Evolutionary conservation across 495 filamentous ascomycete species (phyloP).

Genomic region (Chaetomidium leptoderma): DNA sequence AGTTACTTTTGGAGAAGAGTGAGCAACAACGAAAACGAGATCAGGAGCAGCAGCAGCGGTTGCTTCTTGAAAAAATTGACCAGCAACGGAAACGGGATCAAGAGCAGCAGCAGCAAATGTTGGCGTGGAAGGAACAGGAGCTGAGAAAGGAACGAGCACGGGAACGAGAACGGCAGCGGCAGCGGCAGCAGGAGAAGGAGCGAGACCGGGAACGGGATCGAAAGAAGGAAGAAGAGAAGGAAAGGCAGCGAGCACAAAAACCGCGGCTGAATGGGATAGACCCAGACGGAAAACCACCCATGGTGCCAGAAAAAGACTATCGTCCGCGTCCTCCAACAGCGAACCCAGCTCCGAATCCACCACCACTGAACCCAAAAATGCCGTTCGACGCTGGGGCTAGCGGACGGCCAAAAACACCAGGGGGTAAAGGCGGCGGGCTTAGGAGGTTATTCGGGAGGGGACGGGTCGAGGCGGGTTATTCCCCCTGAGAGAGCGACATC

Average conservation of each 20-base stretch:
- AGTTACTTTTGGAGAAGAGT: slow-evolving; percentile 21
- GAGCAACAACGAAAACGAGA: slow-evolving; percentile 6
- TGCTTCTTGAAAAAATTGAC: not conserved
- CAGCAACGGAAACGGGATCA: not conserved
- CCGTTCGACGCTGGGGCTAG: not conserved
- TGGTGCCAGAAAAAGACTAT: slow-evolving; percentile 8
- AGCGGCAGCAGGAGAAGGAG: not conserved
- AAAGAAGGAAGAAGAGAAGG: not conserved
- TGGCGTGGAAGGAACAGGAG: not conserved
- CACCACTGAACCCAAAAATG: not conserved
- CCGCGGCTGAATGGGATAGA: not conserved
- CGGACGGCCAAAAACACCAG: slow-evolving; percentile 15
- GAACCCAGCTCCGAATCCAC: not conserved
- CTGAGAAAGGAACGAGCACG: not conserved
- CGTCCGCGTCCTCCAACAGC: not conserved
- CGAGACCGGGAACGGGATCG: not conserved
- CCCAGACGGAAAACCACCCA: not conserved
- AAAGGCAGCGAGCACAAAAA: not conserved
- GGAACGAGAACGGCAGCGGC: not conserved
- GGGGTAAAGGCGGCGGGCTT: slow-evolving; percentile 21
- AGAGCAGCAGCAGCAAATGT: not conserved
- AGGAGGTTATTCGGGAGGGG: slow-evolving; percentile 26
- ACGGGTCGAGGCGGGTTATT: not conserved
- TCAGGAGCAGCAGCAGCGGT: slow-evolving; percentile 1
- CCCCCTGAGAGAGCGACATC: not conserved